phyloP scores from a whole-genome alignment of 768 basidiomycete species.

The Rubroboletus pulcherrimus region DNA sequence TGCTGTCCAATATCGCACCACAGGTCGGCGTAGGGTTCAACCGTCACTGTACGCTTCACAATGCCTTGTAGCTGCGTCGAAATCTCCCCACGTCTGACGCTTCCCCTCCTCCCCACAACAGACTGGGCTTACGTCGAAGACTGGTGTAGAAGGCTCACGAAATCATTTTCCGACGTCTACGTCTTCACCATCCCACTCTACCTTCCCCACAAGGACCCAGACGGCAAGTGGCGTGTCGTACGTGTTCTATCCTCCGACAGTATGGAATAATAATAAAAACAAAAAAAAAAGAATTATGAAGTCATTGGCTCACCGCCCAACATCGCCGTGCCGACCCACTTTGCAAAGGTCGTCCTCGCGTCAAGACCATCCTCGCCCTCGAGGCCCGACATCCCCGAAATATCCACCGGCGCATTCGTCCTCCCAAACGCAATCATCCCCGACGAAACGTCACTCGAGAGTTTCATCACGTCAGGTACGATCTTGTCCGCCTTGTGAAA shows the following conservation, averaged over 20 bases:
- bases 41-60: constrained; percentile 66
- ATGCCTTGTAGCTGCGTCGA: background rate
- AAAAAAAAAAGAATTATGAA: constrained; percentile 70
- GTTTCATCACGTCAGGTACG: constrained; percentile 78
- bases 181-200: constrained; percentile 98
- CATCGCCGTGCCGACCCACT: constrained; percentile 93
- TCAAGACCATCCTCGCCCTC: constrained; percentile 71
- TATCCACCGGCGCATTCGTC: constrained; percentile 91
- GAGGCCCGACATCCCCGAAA: constrained; percentile 65
- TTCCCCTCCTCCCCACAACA: constrained; percentile 23
- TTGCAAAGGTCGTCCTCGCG: constrained; percentile 91
- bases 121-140: constrained; percentile 98
- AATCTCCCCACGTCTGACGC: background rate
- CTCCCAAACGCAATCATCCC: constrained; percentile 92
- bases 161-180: constrained; percentile 90
- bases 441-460: constrained; percentile 74
- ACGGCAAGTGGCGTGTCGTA: constrained; percentile 96
- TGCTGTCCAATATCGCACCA: constrained; percentile 93
- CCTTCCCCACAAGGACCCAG: constrained; percentile 76
- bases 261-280: too few relatives aligned
- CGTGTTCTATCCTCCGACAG: constrained; percentile 30
- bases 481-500: background rate
- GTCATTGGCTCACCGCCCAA: constrained; percentile 92
- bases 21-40: constrained; percentile 99
- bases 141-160: constrained; percentile 89